A percentile compares a stretch with the other conserved stretches of the same genome.
phyloP scores from a whole-genome alignment of 106 monocot species.

The Amphibolis antarctica region DNA sequence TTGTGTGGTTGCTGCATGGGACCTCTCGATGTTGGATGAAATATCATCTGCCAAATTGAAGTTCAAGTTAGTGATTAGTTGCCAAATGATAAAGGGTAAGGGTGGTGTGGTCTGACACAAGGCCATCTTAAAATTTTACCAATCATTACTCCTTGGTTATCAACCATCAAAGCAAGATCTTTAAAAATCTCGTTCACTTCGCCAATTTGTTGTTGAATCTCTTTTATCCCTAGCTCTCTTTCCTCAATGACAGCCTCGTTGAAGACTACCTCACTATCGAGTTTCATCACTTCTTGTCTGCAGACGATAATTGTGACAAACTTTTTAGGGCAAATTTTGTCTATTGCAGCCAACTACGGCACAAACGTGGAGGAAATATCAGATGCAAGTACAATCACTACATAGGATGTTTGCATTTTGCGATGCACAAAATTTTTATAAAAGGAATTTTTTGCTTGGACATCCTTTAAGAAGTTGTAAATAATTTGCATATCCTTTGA shows the following conservation, averaged over 20 bases:
- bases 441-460: too few species aligned
- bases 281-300: conserved; percentile 62
- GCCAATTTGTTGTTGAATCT: conserved; percentile 79
- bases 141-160: conserved; percentile 79
- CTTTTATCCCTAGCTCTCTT: conserved; percentile 76
- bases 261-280: conserved; percentile 82
- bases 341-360: too few species aligned
- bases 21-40: conserved; percentile 52
- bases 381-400: background rate
- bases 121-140: conserved; percentile 23
- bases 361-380: background rate
- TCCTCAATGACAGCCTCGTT: conserved; percentile 94
- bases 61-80: background rate
- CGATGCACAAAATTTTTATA: too few species aligned
- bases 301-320: background rate
- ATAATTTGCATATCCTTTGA: too few species aligned
- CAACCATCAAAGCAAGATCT: conserved; percentile 74
- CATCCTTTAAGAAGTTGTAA: too few species aligned
- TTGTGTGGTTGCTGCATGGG: conserved; percentile 45
- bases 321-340: background rate
- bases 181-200: conserved; percentile 87
- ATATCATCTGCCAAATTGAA: conserved; percentile 80
- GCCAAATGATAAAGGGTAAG: background rate
- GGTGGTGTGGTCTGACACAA: background rate
- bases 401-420: too few species aligned